Conservation (phyloP, 352 stramenopile genomes). For the Phytophthora agathidicida region DNA sequence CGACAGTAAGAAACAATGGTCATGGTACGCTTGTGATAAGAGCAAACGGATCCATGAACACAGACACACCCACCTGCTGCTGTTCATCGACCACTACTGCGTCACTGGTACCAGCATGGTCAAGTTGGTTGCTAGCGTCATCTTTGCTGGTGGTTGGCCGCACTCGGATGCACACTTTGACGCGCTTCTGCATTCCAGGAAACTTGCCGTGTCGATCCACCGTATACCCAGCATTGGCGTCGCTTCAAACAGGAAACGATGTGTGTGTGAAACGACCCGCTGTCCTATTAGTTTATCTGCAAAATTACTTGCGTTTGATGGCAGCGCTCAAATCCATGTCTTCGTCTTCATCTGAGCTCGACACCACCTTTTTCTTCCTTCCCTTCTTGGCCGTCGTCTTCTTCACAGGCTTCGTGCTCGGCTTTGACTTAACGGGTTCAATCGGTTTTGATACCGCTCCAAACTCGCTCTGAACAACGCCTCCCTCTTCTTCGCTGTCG, state of each 20-base stretch:
- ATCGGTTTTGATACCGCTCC: conserved; percentile 10
- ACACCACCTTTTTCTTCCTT: conserved; percentile 44
- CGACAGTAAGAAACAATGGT: background rate
- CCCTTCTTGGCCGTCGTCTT: conserved; percentile 39
- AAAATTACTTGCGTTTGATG: conserved; percentile 71
- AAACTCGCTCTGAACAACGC: conserved; percentile 83
- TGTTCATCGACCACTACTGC: conserved; percentile 52
- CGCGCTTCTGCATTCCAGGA: conserved; percentile 61
- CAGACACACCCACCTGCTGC: conserved; percentile 41
- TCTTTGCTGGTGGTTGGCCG: conserved; percentile 41
- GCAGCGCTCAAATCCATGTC: conserved; percentile 73
- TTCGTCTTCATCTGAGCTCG: conserved; percentile 55
- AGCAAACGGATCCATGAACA: background rate
- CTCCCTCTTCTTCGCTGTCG: conserved; percentile 77
- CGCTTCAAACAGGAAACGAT: conserved; percentile 29
- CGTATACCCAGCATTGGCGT: conserved; percentile 21
- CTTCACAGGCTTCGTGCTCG: conserved; percentile 13
- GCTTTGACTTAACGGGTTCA: conserved; percentile 19
- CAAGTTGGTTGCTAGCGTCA: background rate
- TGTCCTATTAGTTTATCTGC: conserved; percentile 37
- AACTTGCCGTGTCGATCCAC: background rate
- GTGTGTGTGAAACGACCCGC: conserved; percentile 18
- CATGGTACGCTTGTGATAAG: background rate
- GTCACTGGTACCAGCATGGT: conserved; percentile 6
- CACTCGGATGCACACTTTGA: conserved; percentile 74